Base-by-base conservation (phyloP, 768 basidiomycete species). In the Exsudoporus frostii region DNA sequence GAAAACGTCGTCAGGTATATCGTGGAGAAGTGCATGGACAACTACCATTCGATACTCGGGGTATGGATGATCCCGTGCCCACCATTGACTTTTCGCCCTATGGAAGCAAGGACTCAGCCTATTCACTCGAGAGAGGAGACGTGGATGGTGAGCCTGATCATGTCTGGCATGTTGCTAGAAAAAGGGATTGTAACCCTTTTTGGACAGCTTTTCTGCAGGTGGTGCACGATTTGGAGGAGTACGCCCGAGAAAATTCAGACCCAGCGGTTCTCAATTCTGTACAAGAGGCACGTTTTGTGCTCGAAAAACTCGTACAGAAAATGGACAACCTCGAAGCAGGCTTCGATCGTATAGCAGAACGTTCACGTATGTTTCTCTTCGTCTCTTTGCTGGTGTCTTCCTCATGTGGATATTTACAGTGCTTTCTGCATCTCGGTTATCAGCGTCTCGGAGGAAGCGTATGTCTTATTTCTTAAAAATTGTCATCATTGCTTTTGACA, bases 301-400 rank as follows among this genome's bases (percentile, higher is more conserved):
- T 97, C 32, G 84, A 88, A 55, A 89, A 82, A 67, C 76, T 90
- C 6, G 74, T 92, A 39, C 71, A 68, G 30, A 86, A 84, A 68
- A 90, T 97, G 84, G 91, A 96, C 54, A 78, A 75, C 24, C 74
- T 95, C 13, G 87, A 91, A 66, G 67, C 80, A 1, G 86, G 87
- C 2, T 94, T 97, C 63, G 93, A 95, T 60, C 81, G 84, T 57
- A 86, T 95, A 60, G 88, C 90, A 4, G 91, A 94, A 65, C 82
- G 88, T 43, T 90, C 90, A 54, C 68, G 92, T 92, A 66, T 51
- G 90, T 60, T 55, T 0, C 6, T 17, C 25, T 1, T 41, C n/a
- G 4, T 22, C 22, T 14, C 5, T 29, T 29, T 5, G 4, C 3
- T 20, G 5, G 33, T 36, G 2, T 9, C 39, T 19, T 51, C 45